Evolutionary conservation across 1,139 yeast genomes (phyloP).

Genomic region (Hyphopichia fennica): DNA sequence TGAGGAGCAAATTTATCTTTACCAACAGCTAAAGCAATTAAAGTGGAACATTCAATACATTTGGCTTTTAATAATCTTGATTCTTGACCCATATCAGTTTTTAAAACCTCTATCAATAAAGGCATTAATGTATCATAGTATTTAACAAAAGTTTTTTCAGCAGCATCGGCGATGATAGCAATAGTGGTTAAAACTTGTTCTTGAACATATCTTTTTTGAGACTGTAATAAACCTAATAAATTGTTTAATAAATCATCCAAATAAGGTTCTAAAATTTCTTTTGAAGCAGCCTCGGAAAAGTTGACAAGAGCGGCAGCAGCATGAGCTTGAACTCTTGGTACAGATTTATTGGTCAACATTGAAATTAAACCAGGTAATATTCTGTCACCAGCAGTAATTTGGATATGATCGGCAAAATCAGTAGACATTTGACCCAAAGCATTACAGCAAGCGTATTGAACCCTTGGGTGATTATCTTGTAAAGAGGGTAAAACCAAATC

Average conservation of each 20-base stretch:
- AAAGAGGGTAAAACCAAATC: constrained; percentile 83
- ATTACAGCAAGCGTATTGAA: constrained; percentile 95
- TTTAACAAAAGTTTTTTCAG: constrained; percentile 82
- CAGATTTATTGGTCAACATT: constrained; percentile 66
- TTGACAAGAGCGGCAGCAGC: constrained; percentile 98
- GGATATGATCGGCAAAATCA: constrained; percentile 89
- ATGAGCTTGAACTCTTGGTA: constrained; percentile 93
- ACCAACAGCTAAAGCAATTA: constrained; percentile 97
- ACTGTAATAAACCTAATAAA: constrained; percentile 70
- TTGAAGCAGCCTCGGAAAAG: constrained; percentile 88
- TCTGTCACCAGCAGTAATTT: constrained; percentile 73
- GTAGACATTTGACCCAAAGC: constrained; percentile 98
- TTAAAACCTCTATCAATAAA: constrained; percentile 73
- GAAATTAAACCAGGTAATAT: constrained; percentile 88
- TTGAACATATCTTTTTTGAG: constrained; percentile 91
- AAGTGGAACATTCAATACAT: constrained; percentile 92
- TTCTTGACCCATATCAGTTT: constrained; percentile 76
- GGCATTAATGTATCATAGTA: constrained; percentile 97
- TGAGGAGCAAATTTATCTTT: constrained; percentile 82
- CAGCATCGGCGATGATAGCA: constrained; percentile 98
- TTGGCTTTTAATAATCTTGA: constrained; percentile 84
- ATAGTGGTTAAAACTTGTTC: constrained; percentile 96
- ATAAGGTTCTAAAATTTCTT: constrained; percentile 85
- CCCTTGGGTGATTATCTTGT: constrained; percentile 85
- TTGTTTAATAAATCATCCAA: constrained; percentile 77